Base-by-base conservation (phyloP, 1,284 basidiomycete species). In the Cystobasidium slooffiae region DNA sequence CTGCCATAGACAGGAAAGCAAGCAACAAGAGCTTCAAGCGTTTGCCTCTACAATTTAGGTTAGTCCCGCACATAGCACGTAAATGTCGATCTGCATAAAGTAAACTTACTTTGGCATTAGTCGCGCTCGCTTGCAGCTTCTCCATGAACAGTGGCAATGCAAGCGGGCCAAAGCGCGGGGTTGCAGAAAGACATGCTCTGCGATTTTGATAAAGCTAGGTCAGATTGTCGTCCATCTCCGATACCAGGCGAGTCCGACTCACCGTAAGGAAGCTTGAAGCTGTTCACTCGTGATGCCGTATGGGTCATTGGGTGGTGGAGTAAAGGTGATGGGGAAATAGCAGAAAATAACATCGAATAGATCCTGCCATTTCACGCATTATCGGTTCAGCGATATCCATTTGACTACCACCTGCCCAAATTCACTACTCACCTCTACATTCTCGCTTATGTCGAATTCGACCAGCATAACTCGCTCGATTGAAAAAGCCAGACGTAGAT, bases 261-360 rank as follows among this genome's bases (percentile, higher is more conserved):
- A 91, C 91, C 89, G 85, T 18, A 99, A 86, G 0, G 90, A 86
- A 49, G 84, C 79, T 79, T 91, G 91, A 46, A 99, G 86, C 80
- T 98, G 92, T 55, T 96, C 92, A 0, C 92, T 86, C 1, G 90
- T 92, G 76, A 99, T 97, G 7, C 92, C 91, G 82, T 96, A 96
- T 3, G 94, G 93, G 80, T 98, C 95, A 78, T 95, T 91, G 0
- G 94, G 91, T 6, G 95, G 94, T 12, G 95, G 94, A 67, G 91
- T 88, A 85, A 97, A 99, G 0, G 94, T 94, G 78, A 99, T 99
- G 0, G 97, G 97, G 83, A 98, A 99, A 83, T 99, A 99, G 83
- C 97, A 99, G 83, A 95, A 99, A 0, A 91, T 92, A 80, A 98
- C 89, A 80, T 99, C 93, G 84, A 97, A 99, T 75, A 99, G 85